These are phyloP conservation scores for Talaromyces sp. DNA, from an alignment of 2,329 filamentous ascomycete species.

Conservation along the genomic window DNA sequence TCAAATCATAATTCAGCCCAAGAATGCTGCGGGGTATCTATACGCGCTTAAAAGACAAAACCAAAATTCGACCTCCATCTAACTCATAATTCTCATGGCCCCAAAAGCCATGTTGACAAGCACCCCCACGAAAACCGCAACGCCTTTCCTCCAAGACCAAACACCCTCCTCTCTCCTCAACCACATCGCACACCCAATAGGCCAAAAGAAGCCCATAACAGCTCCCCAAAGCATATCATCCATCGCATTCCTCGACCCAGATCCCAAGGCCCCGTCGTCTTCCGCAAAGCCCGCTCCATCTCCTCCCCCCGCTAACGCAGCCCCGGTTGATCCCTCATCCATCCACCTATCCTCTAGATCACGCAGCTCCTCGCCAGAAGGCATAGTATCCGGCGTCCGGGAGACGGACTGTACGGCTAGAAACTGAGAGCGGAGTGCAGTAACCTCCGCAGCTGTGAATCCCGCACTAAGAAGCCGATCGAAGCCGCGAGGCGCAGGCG, in stretches of 20 bases:
- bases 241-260: slow-evolving; percentile 58
- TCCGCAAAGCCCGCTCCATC: slow-evolving; percentile 39
- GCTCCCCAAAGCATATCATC: slow-evolving; percentile 89
- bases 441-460: slow-evolving; percentile 81
- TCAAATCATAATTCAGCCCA: not conserved
- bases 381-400: slow-evolving; percentile 88
- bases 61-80: slow-evolving; percentile 6
- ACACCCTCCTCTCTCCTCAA: slow-evolving; percentile 83
- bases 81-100: slow-evolving; percentile 62
- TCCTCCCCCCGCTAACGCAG: slow-evolving; percentile 44
- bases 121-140: slow-evolving; percentile 85
- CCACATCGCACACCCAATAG: slow-evolving; percentile 83
- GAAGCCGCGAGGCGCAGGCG: slow-evolving; percentile 74
- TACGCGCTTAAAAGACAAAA: not conserved
- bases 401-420: slow-evolving; percentile 78
- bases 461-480: slow-evolving; percentile 80
- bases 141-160: slow-evolving; percentile 79
- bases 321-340: slow-evolving; percentile 59
- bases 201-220: slow-evolving; percentile 93
- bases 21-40: slow-evolving; percentile 24
- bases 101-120: slow-evolving; percentile 78
- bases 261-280: slow-evolving; percentile 47
- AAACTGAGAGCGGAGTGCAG: slow-evolving; percentile 84
- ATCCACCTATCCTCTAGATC: slow-evolving; percentile 89
- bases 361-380: slow-evolving; percentile 72